A percentile compares a stretch with the other conserved stretches of the same genome.
These are phyloP conservation scores for Paramecium caudatum DNA, from an alignment of 73 alveolate genomes.

Conservation along the genomic window DNA sequence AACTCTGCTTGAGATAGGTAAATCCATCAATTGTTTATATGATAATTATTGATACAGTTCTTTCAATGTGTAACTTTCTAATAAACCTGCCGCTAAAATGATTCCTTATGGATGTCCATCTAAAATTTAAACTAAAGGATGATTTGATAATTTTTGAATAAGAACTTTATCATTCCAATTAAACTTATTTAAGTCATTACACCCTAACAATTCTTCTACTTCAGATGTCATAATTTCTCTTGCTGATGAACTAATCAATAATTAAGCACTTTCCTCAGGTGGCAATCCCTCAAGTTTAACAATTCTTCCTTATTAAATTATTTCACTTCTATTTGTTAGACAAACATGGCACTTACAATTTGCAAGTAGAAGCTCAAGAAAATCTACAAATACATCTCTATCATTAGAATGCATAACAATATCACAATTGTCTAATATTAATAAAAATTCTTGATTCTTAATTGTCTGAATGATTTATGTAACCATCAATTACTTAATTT, in stretches of 20 bases:
- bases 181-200: constrained; percentile 14
- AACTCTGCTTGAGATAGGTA: constrained; percentile 55
- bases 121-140: constrained; percentile 12
- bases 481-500: constrained; percentile 60
- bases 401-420: constrained; percentile 31
- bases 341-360: constrained; percentile 40
- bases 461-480: constrained; percentile 6
- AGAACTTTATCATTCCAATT: constrained; percentile 29
- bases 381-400: constrained; percentile 56
- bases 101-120: constrained; percentile 72
- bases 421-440: constrained; percentile 59
- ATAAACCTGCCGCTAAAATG: constrained; percentile 24
- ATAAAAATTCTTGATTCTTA: constrained; percentile 8
- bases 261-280: constrained; percentile 54
- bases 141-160: constrained; percentile 1
- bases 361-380: constrained; percentile 8
- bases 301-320: not conserved
- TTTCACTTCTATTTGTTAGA: constrained; percentile 50
- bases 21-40: constrained; percentile 42
- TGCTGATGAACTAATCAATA: not conserved
- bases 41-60: constrained; percentile 40
- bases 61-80: constrained; percentile 42
- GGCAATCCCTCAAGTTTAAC: constrained; percentile 47
- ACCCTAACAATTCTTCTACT: constrained; percentile 39
- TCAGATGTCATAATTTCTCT: constrained; percentile 23